Conservation (phyloP, 169 alveolate species). For the Babesia caballi region DNA sequence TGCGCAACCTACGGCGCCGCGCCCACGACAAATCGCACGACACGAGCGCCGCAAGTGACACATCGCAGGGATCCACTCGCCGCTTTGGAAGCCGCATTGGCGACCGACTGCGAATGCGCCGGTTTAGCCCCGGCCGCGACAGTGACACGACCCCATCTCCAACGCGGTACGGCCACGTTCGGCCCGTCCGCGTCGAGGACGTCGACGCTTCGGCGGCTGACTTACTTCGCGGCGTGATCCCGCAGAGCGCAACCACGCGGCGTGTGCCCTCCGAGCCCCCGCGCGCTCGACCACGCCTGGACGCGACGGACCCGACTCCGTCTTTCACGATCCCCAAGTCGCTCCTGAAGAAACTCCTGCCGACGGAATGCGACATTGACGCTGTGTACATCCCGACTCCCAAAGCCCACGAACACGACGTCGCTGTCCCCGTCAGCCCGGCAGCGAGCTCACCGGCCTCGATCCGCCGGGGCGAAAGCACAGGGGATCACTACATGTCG, state of each 20-base stretch:
- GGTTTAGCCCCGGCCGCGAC: background rate
- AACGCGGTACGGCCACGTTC: background rate
- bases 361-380: background rate
- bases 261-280: no score
- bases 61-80: background rate
- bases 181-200: background rate
- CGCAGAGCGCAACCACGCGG: background rate
- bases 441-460: background rate
- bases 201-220: constrained; percentile 13
- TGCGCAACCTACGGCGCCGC: constrained; percentile 20
- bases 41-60: background rate
- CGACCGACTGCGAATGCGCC: background rate
- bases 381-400: no score
- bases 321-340: background rate
- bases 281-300: background rate
- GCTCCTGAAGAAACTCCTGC: background rate
- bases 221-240: constrained; percentile 1
- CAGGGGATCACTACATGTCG: background rate
- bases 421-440: background rate
- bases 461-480: background rate
- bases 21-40: background rate
- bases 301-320: background rate
- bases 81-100: background rate
- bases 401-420: no score
- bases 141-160: background rate